Conservation (phyloP, 768 basidiomycete species). For the Boletellus ananiceps region DNA sequence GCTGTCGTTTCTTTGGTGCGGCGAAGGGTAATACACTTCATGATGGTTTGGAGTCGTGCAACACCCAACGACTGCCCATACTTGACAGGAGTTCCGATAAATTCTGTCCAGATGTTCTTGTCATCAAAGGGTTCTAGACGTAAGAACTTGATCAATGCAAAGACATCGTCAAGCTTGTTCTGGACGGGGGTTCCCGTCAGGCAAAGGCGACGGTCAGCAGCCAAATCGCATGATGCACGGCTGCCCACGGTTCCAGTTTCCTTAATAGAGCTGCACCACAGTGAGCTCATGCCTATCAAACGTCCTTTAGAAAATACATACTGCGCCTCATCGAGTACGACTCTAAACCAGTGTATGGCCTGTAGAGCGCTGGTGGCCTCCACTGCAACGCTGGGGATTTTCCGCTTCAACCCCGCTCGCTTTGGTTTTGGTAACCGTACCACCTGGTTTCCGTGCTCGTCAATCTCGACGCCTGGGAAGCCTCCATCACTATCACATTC, state of each 20-base stretch:
- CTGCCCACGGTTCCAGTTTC: conserved; percentile 92
- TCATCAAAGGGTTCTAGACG: conserved; percentile 90
- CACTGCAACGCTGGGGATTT: conserved; percentile 41
- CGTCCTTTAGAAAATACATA: conserved; percentile 41
- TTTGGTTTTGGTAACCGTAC: conserved; percentile 59
- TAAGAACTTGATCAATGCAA: conserved; percentile 94
- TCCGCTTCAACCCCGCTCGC: conserved; percentile 63
- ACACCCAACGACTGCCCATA: conserved; percentile 86
- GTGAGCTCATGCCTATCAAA: neutral
- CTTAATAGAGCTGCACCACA: conserved; percentile 77
- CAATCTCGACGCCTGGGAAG: conserved; percentile 56
- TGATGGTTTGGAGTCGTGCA: conserved; percentile 91
- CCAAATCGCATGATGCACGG: conserved; percentile 90
- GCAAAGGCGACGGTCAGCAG: conserved; percentile 89
- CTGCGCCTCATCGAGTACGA: conserved; percentile 94
- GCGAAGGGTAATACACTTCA: conserved; percentile 94
- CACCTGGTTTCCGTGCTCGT: conserved; percentile 63
- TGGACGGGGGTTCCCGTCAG: conserved; percentile 98
- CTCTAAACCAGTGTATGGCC: conserved; percentile 93
- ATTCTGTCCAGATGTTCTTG: conserved; percentile 89
- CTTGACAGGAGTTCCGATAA: conserved; percentile 89
- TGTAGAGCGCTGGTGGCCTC: conserved; percentile 79
- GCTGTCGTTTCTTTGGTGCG: conserved; percentile 90
- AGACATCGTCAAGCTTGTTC: conserved; percentile 98
- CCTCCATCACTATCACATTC: conserved; percentile 63